A percentile compares a stretch with the other conserved stretches of the same genome.
Conservation (phyloP, 495 filamentous ascomycete species). For the Sphaerosporella brunnea region DNA sequence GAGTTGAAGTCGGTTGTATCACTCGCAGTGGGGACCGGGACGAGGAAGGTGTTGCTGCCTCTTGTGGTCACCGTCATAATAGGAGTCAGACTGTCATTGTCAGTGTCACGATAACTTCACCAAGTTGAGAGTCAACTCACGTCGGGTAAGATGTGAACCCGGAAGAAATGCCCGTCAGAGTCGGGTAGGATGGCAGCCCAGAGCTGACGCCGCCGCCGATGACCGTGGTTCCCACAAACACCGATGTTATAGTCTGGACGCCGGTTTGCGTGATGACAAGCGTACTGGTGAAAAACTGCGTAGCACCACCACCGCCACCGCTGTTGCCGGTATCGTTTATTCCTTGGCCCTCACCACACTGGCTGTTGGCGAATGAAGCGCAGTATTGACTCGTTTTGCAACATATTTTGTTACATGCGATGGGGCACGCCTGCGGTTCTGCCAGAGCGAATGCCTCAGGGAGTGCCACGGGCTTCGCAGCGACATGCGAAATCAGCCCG, state of each 20-base stretch:
- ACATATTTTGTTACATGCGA: neutral
- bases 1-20: neutral
- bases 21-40: constrained; percentile 11
- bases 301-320: neutral
- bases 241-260: neutral
- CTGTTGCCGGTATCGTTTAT: too few species aligned
- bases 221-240: too few species aligned
- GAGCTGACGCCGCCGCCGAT: too few species aligned
- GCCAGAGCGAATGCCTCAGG: neutral
- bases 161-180: neutral
- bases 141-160: neutral
- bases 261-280: neutral
- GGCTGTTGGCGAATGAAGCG: neutral
- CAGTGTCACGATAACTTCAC: too few species aligned
- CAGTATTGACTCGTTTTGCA: neutral
- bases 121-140: too few species aligned
- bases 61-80: too few species aligned
- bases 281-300: neutral
- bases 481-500: neutral
- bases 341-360: neutral
- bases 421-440: neutral
- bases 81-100: too few species aligned
- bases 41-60: constrained; percentile 14
- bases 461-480: neutral
- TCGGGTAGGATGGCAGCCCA: too few species aligned